Base-by-base conservation (phyloP, 352 stramenopile species). In the Globisporangium iwayamae region DNA sequence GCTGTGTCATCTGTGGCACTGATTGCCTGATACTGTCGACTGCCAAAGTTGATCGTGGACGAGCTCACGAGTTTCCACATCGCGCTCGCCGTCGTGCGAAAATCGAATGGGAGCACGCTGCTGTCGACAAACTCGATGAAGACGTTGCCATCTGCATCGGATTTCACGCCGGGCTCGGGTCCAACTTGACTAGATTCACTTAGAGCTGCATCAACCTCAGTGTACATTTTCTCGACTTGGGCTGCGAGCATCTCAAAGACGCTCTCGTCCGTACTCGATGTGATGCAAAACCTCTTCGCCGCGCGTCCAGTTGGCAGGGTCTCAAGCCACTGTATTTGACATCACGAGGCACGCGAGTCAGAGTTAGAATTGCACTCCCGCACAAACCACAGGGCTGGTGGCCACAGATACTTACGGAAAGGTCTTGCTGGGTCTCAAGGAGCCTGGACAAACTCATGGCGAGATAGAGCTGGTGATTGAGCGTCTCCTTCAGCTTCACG, bases 401-500 rank as follows among this genome's bases (percentile, higher is more conserved):
- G 22, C 22, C 22, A 36, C 13, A n/a, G 4, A n/a, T 6, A 46
- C 39, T 18, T n/a, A 46, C 39, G 6, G 11, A n/a, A 13, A 46
- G 39, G 39, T 46, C 39, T n/a, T 46, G 39, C 39, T n/a, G 39
- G 11, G 39, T n/a, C 14, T 46, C 39, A n/a, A 46, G 39, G 39
- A 46, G 39, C n/a, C 14, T 46, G 6, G 39, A 46, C 39, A 46
- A n/a, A n/a, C 11, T 46, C 2, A 9, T 16, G 39, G 39, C 39
- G 13, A 46, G 39, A 6, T 46, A 13, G 39, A 46, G 39, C 5
- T 46, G 39, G 6, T n/a, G 18, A 3, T 46, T 46, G 11, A 46
- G 39, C 14, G 39, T n/a, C 9, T 55, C 53, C 3, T 58, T 52
- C 25, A 76, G 52, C 22, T 63, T 66, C 34, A 13, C 52, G 55